phyloP scores from a whole-genome alignment of 1,284 basidiomycete genomes.

The Amylostereum areolatum region DNA sequence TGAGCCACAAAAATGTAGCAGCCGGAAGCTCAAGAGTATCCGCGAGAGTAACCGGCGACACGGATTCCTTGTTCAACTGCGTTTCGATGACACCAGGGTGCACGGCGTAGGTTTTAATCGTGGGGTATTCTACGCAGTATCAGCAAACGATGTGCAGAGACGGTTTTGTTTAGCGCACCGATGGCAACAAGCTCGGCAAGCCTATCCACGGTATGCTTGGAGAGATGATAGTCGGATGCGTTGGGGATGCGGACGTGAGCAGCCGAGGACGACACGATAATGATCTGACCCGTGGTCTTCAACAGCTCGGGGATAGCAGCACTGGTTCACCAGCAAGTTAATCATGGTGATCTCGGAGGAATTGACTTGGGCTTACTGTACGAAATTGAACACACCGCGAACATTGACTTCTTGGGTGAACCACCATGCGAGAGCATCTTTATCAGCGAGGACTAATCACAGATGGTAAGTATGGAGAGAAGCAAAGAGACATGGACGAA shows the following conservation, averaged over 20 bases:
- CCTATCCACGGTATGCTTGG: background rate
- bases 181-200: background rate
- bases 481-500: background rate
- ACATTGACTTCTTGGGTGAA: conserved; percentile 1
- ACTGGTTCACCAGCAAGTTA: background rate
- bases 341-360: background rate
- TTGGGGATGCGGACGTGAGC: background rate
- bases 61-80: background rate
- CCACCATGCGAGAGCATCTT: background rate
- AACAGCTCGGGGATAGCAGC: background rate
- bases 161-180: background rate
- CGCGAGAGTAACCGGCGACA: background rate
- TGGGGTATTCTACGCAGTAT: background rate
- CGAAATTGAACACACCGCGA: background rate
- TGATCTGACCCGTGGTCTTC: conserved; percentile 1
- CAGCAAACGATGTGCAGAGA: background rate
- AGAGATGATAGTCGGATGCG: background rate
- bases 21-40: background rate
- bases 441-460: background rate
- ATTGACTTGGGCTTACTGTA: background rate
- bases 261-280: background rate
- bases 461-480: background rate
- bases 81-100: background rate
- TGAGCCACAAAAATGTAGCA: background rate
- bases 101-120: background rate